Evolutionary conservation across 805 yeast genomes (phyloP).

Genomic region (Brettanomyces bruxellensis): DNA sequence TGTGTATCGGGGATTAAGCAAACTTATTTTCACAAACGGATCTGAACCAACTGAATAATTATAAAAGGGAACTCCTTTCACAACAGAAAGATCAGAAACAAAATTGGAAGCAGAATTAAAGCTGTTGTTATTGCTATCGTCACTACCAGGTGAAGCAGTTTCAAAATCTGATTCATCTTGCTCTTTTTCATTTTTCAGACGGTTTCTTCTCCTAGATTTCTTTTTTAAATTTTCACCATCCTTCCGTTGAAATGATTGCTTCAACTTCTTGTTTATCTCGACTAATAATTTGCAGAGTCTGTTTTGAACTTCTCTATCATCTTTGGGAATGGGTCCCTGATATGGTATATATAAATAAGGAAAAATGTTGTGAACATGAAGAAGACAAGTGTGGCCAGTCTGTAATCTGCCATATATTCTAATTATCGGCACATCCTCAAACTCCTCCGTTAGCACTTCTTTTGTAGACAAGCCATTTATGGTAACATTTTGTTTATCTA

Average conservation of each 20-base stretch:
- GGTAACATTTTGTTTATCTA: conserved; percentile 38
- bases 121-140: not conserved
- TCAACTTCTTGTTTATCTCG: conserved; percentile 36
- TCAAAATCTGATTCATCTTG: conserved; percentile 2
- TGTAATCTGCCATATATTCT: conserved; percentile 67
- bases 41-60: conserved; percentile 66
- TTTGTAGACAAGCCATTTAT: conserved; percentile 13
- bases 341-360: conserved; percentile 75
- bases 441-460: conserved; percentile 2
- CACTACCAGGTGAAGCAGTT: conserved; percentile 9
- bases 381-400: conserved; percentile 47
- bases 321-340: conserved; percentile 27
- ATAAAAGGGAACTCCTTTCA: conserved; percentile 75
- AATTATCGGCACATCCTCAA: conserved; percentile 58
- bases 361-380: conserved; percentile 76
- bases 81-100: conserved; percentile 52
- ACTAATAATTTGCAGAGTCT: conserved; percentile 31
- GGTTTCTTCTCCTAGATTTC: conserved; percentile 6
- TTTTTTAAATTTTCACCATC: conserved; percentile 3
- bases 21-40: conserved; percentile 58
- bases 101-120: conserved; percentile 22
- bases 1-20: conserved; percentile 53
- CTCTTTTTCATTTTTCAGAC: conserved; percentile 3
- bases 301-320: conserved; percentile 17
- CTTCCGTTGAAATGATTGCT: conserved; percentile 27